These are phyloP conservation scores for Diophrys appendiculata DNA, from an alignment of 73 alveolate genomes.

Conservation along the genomic window DNA sequence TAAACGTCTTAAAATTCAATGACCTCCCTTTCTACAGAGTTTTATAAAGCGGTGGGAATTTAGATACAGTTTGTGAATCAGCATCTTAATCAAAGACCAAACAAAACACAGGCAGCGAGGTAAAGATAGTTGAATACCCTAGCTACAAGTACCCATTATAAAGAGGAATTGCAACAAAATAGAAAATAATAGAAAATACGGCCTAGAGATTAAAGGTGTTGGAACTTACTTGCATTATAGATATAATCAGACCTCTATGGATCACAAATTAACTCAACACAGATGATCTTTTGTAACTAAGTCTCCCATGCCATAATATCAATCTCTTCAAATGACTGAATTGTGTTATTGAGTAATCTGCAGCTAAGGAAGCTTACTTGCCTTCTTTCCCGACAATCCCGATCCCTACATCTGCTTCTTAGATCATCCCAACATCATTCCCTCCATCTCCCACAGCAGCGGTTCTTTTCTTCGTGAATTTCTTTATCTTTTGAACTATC, in stretches of 20 bases:
- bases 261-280: constrained; percentile 88
- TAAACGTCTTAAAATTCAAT: constrained; percentile 80
- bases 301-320: constrained; percentile 97
- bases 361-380: constrained; percentile 96
- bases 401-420: constrained; percentile 96
- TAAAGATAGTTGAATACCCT: constrained; percentile 95
- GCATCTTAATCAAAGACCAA: constrained; percentile 92
- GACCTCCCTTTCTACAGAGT: constrained; percentile 87
- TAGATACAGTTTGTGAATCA: constrained; percentile 64
- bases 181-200: constrained; percentile 83
- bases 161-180: constrained; percentile 87
- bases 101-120: constrained; percentile 92
- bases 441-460: constrained; percentile 99
- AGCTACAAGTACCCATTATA: constrained; percentile 91
- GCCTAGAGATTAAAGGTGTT: too few relatives aligned
- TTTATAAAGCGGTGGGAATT: constrained; percentile 90
- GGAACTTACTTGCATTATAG: constrained; percentile 89
- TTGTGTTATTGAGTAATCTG: constrained; percentile 94
- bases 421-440: constrained; percentile 98
- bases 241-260: constrained; percentile 93
- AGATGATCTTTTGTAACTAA: constrained; percentile 88
- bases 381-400: constrained; percentile 98
- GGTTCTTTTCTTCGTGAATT: constrained; percentile 78
- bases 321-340: constrained; percentile 81
- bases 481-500: constrained; percentile 82